phyloP scores from a whole-genome alignment of 257 asterid species.

The Ballota nigra region DNA sequence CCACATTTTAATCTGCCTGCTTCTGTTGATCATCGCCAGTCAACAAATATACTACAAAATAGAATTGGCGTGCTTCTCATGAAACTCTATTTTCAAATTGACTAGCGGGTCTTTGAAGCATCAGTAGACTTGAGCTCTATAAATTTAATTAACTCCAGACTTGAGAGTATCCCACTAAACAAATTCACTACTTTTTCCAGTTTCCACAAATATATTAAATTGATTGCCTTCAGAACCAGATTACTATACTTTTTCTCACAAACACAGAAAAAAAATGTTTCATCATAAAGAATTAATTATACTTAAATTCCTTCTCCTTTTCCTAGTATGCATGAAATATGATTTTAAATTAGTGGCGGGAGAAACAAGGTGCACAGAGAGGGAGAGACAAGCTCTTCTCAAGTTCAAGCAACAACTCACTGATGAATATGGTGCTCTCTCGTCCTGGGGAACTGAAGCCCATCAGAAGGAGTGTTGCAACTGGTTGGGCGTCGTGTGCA shows the following conservation, averaged over 20 bases:
- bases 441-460: slow-evolving; percentile 32
- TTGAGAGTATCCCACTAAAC: too few species aligned
- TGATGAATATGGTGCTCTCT: not conserved
- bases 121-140: too few species aligned
- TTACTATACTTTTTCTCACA: not conserved
- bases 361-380: slow-evolving; percentile 22
- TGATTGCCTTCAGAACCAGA: not conserved
- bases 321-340: not conserved
- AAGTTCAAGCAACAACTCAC: slow-evolving; percentile 29
- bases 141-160: too few species aligned
- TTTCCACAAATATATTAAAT: too few species aligned
- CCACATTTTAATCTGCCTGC: too few species aligned
- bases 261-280: not conserved
- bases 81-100: too few species aligned
- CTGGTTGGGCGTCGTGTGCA: slow-evolving; percentile 37
- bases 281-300: too few species aligned
- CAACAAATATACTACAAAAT: too few species aligned
- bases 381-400: slow-evolving; percentile 40
- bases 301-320: not conserved
- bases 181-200: too few species aligned
- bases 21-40: too few species aligned
- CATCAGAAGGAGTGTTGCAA: slow-evolving; percentile 41
- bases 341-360: not conserved
- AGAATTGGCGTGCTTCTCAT: too few species aligned
- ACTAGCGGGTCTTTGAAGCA: too few species aligned